Evolutionary conservation across 192 early-diverging fungal genomes (phyloP).

Genomic region (Cladochytrium replicatum): DNA sequence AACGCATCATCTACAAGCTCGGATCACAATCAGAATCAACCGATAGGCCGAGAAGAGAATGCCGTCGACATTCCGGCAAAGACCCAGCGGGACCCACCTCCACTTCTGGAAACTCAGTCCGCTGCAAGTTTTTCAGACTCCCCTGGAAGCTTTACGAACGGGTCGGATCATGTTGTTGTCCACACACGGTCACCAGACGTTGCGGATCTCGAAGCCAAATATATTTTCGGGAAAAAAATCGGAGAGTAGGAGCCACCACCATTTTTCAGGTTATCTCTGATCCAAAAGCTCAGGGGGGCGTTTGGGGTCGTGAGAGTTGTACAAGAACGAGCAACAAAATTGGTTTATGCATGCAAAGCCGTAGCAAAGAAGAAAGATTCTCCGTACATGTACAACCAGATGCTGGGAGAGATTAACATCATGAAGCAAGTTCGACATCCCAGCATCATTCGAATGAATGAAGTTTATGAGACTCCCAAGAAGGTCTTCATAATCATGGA

Average conservation of each 20-base stretch:
- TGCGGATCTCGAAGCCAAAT: not conserved
- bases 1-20: too few species aligned
- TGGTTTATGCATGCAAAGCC: constrained; percentile 38
- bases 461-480: constrained; percentile 40
- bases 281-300: constrained; percentile 28
- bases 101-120: too few species aligned
- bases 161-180: too few species aligned
- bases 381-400: constrained; percentile 29
- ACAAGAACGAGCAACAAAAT: constrained; percentile 19
- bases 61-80: too few species aligned
- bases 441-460: constrained; percentile 31
- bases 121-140: too few species aligned
- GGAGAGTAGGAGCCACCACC: constrained; percentile 16
- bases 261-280: too few species aligned
- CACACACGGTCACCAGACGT: too few species aligned
- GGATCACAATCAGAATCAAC: too few species aligned
- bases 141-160: too few species aligned
- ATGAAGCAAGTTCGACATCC: constrained; percentile 38
- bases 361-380: constrained; percentile 30
- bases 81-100: too few species aligned
- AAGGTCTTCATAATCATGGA: constrained; percentile 44
- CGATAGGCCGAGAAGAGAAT: too few species aligned
- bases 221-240: constrained; percentile 7
- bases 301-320: constrained; percentile 38
- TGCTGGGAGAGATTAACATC: constrained; percentile 36